These are phyloP conservation scores for Phytophthora sansomeana DNA, from an alignment of 352 stramenopile species.

Conservation along the genomic window DNA sequence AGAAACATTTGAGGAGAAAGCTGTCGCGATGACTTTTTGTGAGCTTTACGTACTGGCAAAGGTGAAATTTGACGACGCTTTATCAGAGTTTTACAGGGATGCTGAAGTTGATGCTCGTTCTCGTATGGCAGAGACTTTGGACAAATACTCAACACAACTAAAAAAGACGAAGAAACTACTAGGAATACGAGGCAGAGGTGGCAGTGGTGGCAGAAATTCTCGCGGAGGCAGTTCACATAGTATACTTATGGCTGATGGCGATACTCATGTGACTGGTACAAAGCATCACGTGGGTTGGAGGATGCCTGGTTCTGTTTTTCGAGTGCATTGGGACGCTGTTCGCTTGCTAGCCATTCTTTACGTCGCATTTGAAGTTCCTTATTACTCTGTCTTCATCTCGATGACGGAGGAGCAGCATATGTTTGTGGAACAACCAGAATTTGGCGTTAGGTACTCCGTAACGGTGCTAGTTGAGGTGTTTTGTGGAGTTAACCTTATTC, in stretches of 20 bases:
- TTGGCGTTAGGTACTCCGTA: slow-evolving; percentile 44
- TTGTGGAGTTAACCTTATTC: slow-evolving; percentile 55
- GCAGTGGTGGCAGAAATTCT: slow-evolving; percentile 25
- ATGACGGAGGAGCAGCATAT: slow-evolving; percentile 58
- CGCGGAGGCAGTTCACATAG: slow-evolving; percentile 10
- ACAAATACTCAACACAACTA: slow-evolving; percentile 70
- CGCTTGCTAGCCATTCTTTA: slow-evolving; percentile 57
- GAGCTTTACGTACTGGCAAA: slow-evolving; percentile 82
- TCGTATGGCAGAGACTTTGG: slow-evolving; percentile 58
- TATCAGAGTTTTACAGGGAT: slow-evolving; percentile 65
- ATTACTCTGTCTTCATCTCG: slow-evolving; percentile 71
- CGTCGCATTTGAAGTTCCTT: slow-evolving; percentile 74
- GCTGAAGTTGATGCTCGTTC: slow-evolving; percentile 34
- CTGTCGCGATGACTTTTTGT: slow-evolving; percentile 79
- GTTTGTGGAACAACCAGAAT: slow-evolving; percentile 46
- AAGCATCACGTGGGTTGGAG: slow-evolving; percentile 36
- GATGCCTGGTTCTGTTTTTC: slow-evolving; percentile 59
- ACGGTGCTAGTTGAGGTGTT: slow-evolving; percentile 59
- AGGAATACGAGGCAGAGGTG: slow-evolving; percentile 46
- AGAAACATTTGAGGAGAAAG: slow-evolving; percentile 75
- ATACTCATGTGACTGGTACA: background rate
- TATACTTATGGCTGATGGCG: background rate
- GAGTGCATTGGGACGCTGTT: slow-evolving; percentile 62
- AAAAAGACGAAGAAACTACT: slow-evolving; percentile 83
- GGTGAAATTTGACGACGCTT: slow-evolving; percentile 60